Percentiles rank a stretch among this genome's conserved stretches.
Evolutionary conservation across 1,139 yeast genomes (phyloP).

Genomic region (Lodderomyces oxycetoniae): DNA sequence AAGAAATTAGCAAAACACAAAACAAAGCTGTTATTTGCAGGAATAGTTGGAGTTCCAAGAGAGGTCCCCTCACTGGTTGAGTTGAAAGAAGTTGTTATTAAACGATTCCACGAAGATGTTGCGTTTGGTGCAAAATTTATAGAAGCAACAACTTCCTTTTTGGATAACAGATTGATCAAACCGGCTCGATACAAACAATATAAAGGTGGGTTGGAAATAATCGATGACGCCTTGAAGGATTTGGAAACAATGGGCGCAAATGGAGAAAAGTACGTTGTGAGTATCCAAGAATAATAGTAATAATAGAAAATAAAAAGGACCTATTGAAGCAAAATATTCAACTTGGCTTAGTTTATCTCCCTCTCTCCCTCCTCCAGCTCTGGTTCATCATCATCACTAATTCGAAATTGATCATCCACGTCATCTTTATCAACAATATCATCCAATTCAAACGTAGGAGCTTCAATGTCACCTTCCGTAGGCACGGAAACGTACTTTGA

Average conservation of each 20-base stretch:
- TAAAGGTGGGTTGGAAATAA: slow-evolving; percentile 30
- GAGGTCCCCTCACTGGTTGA: slow-evolving; percentile 19
- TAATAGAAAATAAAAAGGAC: too few species aligned
- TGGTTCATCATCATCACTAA: slow-evolving; percentile 19
- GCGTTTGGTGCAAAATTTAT: slow-evolving; percentile 34
- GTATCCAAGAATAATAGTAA: slow-evolving; percentile 12
- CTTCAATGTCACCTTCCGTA: slow-evolving; percentile 11
- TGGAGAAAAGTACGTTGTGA: slow-evolving; percentile 39
- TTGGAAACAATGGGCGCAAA: slow-evolving; percentile 38
- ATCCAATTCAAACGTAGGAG: slow-evolving; percentile 11
- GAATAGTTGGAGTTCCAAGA: slow-evolving; percentile 37
- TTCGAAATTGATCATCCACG: slow-evolving; percentile 14
- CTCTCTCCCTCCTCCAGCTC: too few species aligned
- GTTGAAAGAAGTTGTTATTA: slow-evolving; percentile 30
- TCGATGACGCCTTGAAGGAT: slow-evolving; percentile 32
- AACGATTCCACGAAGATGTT: slow-evolving; percentile 41
- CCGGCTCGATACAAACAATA: slow-evolving; percentile 34
- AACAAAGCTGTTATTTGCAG: slow-evolving; percentile 22
- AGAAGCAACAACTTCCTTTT: slow-evolving; percentile 25
- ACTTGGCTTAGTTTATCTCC: too few species aligned
- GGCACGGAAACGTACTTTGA: slow-evolving; percentile 9
- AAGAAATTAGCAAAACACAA: neutral
- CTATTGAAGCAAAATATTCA: too few species aligned
- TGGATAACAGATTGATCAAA: slow-evolving; percentile 21
- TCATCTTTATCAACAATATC: slow-evolving; percentile 5